Percentiles rank a stretch among this genome's conserved stretches.
phyloP scores from a whole-genome alignment of 2,329 filamentous ascomycete species.

The Rosellinia necatrix region DNA sequence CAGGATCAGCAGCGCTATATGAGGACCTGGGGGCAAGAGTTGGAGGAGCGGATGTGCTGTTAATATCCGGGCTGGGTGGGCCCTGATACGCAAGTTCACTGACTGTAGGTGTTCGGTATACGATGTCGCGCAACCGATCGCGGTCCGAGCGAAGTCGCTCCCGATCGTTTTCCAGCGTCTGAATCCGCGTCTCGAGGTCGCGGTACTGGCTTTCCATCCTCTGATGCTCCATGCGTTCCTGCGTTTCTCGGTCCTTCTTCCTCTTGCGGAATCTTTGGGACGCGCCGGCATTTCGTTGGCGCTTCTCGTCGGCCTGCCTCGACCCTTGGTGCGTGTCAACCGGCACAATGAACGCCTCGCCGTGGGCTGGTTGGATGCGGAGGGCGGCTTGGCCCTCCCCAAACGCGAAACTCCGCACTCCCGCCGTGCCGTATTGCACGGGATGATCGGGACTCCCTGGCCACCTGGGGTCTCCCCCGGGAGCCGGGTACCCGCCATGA shows the following conservation, averaged over 20 bases:
- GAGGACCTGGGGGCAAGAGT: conserved; percentile 29
- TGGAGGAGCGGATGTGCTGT: conserved; percentile 38
- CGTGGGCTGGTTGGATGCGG: conserved; percentile 41
- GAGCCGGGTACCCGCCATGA: conserved; percentile 29
- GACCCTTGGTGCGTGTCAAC: conserved; percentile 84
- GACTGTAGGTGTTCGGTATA: conserved; percentile 63
- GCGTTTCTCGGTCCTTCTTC: conserved; percentile 78
- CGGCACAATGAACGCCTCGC: conserved; percentile 61
- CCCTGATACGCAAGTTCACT: conserved; percentile 56
- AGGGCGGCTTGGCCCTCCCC: conserved; percentile 38
- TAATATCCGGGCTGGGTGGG: conserved; percentile 55
- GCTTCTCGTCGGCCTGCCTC: conserved; percentile 81
- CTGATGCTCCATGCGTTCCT: conserved; percentile 69
- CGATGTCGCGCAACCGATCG: conserved; percentile 70
- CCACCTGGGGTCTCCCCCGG: conserved; percentile 33
- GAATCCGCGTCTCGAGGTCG: conserved; percentile 61
- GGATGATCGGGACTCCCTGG: conserved; percentile 26
- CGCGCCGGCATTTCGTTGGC: conserved; percentile 82
- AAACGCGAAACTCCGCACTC: conserved; percentile 31
- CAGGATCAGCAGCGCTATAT: conserved; percentile 48
- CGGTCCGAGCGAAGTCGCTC: conserved; percentile 77
- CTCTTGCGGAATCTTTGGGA: conserved; percentile 81
- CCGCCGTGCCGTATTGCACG: conserved; percentile 21
- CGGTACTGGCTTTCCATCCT: conserved; percentile 70
- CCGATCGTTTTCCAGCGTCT: conserved; percentile 63